Evolutionary conservation across 148 eudicot genomes (phyloP).

Genomic region (Suaeda aralocaspica): DNA sequence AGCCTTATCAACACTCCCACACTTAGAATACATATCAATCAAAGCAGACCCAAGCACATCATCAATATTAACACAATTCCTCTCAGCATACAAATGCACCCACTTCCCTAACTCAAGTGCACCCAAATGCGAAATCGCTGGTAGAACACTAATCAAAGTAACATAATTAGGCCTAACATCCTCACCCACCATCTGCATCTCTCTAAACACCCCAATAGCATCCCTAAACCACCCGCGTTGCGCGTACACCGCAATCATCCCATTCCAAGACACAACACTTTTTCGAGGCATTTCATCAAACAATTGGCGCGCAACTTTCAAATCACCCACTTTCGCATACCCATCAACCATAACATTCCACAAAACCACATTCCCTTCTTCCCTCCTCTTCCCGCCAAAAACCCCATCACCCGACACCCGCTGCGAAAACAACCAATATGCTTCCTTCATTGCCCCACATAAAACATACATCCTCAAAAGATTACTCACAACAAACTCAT

Average conservation of each 20-base stretch:
- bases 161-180: slow-evolving; percentile 42
- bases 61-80: slow-evolving; percentile 37
- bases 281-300: slow-evolving; percentile 48
- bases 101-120: slow-evolving; percentile 53
- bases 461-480: slow-evolving; percentile 54
- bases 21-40: slow-evolving; percentile 71
- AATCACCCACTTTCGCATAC: slow-evolving; percentile 32
- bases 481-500: slow-evolving; percentile 51
- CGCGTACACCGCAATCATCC: slow-evolving; percentile 50
- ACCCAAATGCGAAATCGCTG: slow-evolving; percentile 54
- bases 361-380: slow-evolving; percentile 42
- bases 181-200: slow-evolving; percentile 37
- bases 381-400: slow-evolving; percentile 25
- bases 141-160: slow-evolving; percentile 52
- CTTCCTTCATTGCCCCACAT: slow-evolving; percentile 42
- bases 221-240: slow-evolving; percentile 40
- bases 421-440: slow-evolving; percentile 31
- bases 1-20: slow-evolving; percentile 60
- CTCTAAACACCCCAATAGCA: slow-evolving; percentile 42
- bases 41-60: slow-evolving; percentile 55
- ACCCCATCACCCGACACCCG: slow-evolving; percentile 10
- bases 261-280: slow-evolving; percentile 62
- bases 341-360: slow-evolving; percentile 61
- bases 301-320: slow-evolving; percentile 37
- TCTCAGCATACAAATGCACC: slow-evolving; percentile 58